A percentile compares a stretch with the other conserved stretches of the same genome.
These are phyloP conservation scores for Oryza officinalis DNA, from an alignment of 176 grass and related monocot genomes.

Conservation along the genomic window DNA sequence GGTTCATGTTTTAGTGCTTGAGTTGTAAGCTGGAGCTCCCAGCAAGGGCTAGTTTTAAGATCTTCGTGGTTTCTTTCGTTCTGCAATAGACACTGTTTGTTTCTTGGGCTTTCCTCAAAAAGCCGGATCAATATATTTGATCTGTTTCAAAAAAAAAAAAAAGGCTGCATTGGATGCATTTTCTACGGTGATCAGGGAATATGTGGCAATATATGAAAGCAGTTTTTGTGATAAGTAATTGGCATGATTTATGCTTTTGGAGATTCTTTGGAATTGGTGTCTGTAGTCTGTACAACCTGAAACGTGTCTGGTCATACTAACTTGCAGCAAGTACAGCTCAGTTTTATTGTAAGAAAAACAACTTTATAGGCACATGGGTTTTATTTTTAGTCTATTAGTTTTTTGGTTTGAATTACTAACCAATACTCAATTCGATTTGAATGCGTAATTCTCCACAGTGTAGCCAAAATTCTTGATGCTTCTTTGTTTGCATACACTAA, in stretches of 20 bases:
- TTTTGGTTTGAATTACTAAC: neutral
- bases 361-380: neutral
- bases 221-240: neutral
- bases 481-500: neutral
- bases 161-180: neutral
- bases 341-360: neutral
- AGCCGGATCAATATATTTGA: too few species aligned
- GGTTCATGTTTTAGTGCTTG: too few species aligned
- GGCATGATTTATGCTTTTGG: neutral
- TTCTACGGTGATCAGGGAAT: neutral
- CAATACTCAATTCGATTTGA: neutral
- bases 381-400: neutral
- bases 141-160: too few species aligned
- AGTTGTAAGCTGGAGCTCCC: too few species aligned
- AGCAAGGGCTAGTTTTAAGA: too few species aligned
- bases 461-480: neutral
- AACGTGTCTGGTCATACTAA: neutral
- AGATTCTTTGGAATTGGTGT: neutral
- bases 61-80: too few species aligned
- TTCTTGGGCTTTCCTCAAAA: too few species aligned
- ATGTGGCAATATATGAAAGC: neutral
- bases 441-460: neutral
- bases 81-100: too few species aligned
- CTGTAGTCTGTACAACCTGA: neutral
- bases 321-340: neutral